These are phyloP conservation scores for Geosmithia putterillii DNA, from an alignment of 2,329 filamentous ascomycete species.

Conservation along the genomic window DNA sequence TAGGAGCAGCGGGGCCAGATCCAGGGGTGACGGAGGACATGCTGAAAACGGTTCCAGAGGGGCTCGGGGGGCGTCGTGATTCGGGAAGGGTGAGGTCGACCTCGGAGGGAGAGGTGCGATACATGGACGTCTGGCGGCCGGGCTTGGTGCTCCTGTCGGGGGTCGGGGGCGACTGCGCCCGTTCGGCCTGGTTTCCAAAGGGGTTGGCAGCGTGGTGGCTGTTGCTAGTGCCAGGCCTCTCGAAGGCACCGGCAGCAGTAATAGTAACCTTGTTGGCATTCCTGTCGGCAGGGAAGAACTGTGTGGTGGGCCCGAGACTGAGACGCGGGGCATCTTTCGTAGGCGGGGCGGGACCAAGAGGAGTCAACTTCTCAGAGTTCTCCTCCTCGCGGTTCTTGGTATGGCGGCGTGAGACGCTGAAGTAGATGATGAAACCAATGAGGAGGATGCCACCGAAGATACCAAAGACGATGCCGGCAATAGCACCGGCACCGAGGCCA, in stretches of 20 bases:
- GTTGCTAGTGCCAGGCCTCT: slow-evolving; percentile 31
- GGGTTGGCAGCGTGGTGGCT: slow-evolving; percentile 52
- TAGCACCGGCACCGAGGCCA: slow-evolving; percentile 27
- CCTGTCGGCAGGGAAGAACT: slow-evolving; percentile 61
- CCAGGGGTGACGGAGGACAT: slow-evolving; percentile 39
- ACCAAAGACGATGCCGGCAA: slow-evolving; percentile 78
- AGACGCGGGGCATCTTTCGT: slow-evolving; percentile 56
- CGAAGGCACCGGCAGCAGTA: slow-evolving; percentile 28
- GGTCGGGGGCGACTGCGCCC: slow-evolving; percentile 23
- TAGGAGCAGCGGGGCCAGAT: slow-evolving; percentile 16
- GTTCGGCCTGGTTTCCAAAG: slow-evolving; percentile 48
- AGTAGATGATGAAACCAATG: slow-evolving; percentile 55
- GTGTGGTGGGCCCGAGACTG: slow-evolving; percentile 72
- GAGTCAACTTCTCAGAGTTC: slow-evolving; percentile 50
- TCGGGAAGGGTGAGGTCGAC: slow-evolving; percentile 40
- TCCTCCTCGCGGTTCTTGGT: slow-evolving; percentile 36
- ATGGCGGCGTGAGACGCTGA: slow-evolving; percentile 58
- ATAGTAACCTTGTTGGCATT: slow-evolving; percentile 35
- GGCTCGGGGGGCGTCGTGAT: slow-evolving; percentile 33
- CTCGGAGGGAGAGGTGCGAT: slow-evolving; percentile 20
- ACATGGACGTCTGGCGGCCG: slow-evolving; percentile 8
- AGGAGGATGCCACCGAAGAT: slow-evolving; percentile 58
- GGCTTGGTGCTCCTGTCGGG: slow-evolving; percentile 15
- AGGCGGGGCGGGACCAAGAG: slow-evolving; percentile 9
- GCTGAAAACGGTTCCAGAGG: slow-evolving; percentile 52